phyloP scores from a whole-genome alignment of 257 asterid species.

The Solanum rostratum region DNA sequence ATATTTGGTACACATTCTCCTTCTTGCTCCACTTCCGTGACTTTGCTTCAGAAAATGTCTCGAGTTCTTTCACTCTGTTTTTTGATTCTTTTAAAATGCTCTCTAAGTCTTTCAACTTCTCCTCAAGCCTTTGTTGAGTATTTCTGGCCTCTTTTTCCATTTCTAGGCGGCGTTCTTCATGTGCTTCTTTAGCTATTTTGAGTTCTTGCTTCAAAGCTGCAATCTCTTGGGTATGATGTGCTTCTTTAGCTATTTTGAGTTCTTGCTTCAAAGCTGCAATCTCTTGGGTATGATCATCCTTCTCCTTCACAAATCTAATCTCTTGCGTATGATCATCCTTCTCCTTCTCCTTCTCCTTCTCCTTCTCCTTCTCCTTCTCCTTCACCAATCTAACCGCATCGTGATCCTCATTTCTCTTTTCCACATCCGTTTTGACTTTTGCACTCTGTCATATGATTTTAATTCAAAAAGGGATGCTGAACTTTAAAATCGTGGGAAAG shows the following conservation, averaged over 20 bases:
- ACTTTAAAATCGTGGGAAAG: background rate
- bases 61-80: constrained; percentile 40
- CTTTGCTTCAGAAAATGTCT: constrained; percentile 37
- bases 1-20: constrained; percentile 43
- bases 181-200: constrained; percentile 19
- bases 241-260: constrained; percentile 23
- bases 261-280: constrained; percentile 22
- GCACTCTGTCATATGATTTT: constrained; percentile 26
- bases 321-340: constrained; percentile 32
- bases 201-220: constrained; percentile 23
- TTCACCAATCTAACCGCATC: constrained; percentile 24
- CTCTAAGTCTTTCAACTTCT: constrained; percentile 34
- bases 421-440: constrained; percentile 8
- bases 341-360: constrained; percentile 52
- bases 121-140: constrained; percentile 46
- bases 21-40: constrained; percentile 52
- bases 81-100: constrained; percentile 26
- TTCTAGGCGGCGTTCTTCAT: constrained; percentile 22
- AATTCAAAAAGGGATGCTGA: background rate
- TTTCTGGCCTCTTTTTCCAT: constrained; percentile 27
- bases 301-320: no score
- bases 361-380: no score
- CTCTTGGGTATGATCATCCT: no score
- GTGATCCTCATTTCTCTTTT: constrained; percentile 25
- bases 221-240: constrained; percentile 21